phyloP scores from a whole-genome alignment of 371 early-diverging fungal species.

The Apophysomyces sp. region DNA sequence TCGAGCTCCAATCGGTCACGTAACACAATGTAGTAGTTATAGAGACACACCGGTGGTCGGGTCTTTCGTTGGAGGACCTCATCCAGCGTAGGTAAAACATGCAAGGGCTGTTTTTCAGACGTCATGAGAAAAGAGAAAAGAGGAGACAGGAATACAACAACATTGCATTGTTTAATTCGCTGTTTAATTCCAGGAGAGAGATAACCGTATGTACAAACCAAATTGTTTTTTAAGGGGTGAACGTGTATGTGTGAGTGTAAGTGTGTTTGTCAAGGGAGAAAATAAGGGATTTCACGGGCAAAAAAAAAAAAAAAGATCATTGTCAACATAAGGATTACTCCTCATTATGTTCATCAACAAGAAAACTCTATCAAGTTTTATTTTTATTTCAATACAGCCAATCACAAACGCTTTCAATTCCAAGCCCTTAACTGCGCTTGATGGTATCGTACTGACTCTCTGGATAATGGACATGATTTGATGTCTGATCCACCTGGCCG shows the following conservation, averaged over 20 bases:
- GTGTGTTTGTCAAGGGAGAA: neutral
- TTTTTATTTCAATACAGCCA: too few species aligned
- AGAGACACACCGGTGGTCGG: constrained; percentile 66
- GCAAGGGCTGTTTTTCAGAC: neutral
- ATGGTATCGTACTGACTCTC: constrained; percentile 53
- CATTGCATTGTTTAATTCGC: too few species aligned
- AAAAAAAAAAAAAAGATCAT: constrained; percentile 6
- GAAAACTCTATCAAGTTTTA: too few species aligned
- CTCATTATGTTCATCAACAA: too few species aligned
- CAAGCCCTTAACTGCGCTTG: constrained; percentile 2
- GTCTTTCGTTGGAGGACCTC: constrained; percentile 61
- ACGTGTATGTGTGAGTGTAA: neutral
- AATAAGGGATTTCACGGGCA: neutral
- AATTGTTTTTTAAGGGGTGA: neutral
- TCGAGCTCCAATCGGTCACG: constrained; percentile 54
- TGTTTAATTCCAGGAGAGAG: too few species aligned
- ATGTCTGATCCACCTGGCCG: constrained; percentile 33
- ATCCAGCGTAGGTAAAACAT: constrained; percentile 51
- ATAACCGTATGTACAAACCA: too few species aligned
- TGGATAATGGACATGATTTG: constrained; percentile 51
- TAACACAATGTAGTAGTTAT: constrained; percentile 65
- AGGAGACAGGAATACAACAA: neutral
- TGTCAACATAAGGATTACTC: too few species aligned
- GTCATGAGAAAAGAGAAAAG: neutral
- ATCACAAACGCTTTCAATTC: too few species aligned